These are phyloP conservation scores for Trichoderma arundinaceum DNA, from an alignment of 2,329 filamentous ascomycete species.

Conservation along the genomic window DNA sequence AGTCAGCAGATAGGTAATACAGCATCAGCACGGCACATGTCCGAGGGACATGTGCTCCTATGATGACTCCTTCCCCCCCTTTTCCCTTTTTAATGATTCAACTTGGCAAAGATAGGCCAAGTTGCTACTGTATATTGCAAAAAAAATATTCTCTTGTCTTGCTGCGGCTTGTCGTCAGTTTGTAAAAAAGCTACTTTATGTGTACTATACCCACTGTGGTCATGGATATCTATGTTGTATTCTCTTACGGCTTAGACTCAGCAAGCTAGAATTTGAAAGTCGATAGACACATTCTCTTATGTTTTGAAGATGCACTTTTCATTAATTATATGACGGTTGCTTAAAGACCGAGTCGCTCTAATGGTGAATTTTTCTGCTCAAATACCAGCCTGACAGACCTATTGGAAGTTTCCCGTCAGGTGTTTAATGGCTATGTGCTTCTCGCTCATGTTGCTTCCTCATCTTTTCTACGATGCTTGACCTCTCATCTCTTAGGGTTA, in stretches of 20 bases:
- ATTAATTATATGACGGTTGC: background rate
- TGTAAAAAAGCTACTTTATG: constrained; percentile 17
- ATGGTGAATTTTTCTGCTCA: background rate
- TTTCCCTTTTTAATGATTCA: constrained; percentile 4
- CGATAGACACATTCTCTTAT: constrained; percentile 15
- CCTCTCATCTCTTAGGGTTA: constrained; percentile 71
- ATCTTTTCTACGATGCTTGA: constrained; percentile 49
- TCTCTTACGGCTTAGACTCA: constrained; percentile 27
- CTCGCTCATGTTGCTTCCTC: constrained; percentile 38
- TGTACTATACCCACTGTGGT: constrained; percentile 31
- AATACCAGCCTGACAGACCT: background rate
- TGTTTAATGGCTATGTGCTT: constrained; percentile 12
- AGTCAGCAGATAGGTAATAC: constrained; percentile 17
- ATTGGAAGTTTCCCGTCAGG: background rate
- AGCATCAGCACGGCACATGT: constrained; percentile 15
- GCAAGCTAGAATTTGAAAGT: constrained; percentile 26
- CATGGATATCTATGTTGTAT: constrained; percentile 29
- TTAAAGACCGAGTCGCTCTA: background rate
- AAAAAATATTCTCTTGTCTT: background rate
- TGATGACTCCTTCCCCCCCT: background rate
- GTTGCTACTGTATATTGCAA: constrained; percentile 24
- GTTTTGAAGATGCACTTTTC: background rate
- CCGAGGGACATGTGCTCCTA: background rate
- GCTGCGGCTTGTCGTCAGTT: constrained; percentile 2
- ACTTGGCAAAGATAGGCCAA: constrained; percentile 1